Percentiles rank a stretch among this genome's conserved stretches.
Evolutionary conservation across 108 stramenopile species (phyloP).

Genomic region (Phaeodactylum tricornutum): DNA sequence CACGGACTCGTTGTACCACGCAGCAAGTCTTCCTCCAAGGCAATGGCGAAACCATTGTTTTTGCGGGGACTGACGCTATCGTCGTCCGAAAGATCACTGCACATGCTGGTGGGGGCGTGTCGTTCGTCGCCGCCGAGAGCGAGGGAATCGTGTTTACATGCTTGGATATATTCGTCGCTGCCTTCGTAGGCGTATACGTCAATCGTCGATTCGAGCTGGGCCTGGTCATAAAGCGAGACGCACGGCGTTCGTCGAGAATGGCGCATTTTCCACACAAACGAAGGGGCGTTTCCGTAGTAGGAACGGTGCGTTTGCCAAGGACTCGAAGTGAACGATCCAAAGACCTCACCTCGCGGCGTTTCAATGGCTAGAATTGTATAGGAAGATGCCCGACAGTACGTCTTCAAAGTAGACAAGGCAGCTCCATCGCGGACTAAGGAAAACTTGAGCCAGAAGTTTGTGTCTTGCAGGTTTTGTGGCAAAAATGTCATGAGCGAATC

Average conservation of each 20-base stretch:
- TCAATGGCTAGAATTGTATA: constrained; percentile 69
- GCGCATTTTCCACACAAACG: constrained; percentile 69
- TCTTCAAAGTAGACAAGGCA: constrained; percentile 38
- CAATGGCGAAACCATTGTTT: constrained; percentile 76
- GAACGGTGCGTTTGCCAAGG: constrained; percentile 49
- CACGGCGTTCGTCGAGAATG: constrained; percentile 34
- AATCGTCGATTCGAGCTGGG: constrained; percentile 58
- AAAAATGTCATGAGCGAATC: constrained; percentile 28
- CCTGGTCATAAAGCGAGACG: constrained; percentile 59
- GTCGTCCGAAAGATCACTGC: neutral
- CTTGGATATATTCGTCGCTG: constrained; percentile 40
- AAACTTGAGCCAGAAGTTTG: constrained; percentile 75
- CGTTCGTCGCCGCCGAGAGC: constrained; percentile 55
- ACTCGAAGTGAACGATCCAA: constrained; percentile 57
- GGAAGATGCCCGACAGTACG: constrained; percentile 41
- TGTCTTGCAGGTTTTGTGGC: constrained; percentile 18
- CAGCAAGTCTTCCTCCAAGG: constrained; percentile 47
- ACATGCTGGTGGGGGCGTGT: constrained; percentile 1
- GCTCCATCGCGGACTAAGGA: constrained; percentile 72
- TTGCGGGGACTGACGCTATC: too few relatives aligned
- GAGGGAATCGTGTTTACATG: constrained; percentile 48
- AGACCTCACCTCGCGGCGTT: constrained; percentile 67
- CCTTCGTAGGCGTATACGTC: constrained; percentile 58
- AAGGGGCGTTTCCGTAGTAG: constrained; percentile 49
- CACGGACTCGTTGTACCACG: constrained; percentile 65